phyloP scores from a whole-genome alignment of 306 rosid genomes.

The Vigna reflexopilosa region DNA sequence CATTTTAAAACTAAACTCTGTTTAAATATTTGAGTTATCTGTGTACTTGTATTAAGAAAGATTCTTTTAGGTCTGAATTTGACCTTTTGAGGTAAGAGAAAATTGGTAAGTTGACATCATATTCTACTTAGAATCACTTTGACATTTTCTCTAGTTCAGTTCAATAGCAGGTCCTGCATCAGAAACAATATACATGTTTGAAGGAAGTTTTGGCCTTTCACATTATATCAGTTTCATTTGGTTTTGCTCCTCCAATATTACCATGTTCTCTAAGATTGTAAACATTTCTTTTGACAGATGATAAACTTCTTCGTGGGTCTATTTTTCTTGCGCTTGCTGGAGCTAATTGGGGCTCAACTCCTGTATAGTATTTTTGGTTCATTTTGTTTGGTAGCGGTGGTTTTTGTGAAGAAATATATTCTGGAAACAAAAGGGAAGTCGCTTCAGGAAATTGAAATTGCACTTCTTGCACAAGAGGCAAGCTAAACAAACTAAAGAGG shows the following conservation, averaged over 20 bases:
- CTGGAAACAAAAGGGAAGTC: conserved; percentile 92
- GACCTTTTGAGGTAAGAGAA: background rate
- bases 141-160: background rate
- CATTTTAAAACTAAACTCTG: background rate
- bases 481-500: conserved; percentile 27
- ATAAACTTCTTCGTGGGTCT: conserved; percentile 86
- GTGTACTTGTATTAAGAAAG: background rate
- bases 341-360: conserved; percentile 67
- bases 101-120: background rate
- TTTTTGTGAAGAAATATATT: conserved; percentile 76
- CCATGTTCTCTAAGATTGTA: conserved; percentile 11
- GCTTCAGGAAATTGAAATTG: conserved; percentile 90
- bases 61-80: background rate
- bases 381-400: conserved; percentile 64
- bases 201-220: background rate
- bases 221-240: conserved; percentile 23
- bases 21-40: conserved; percentile 1
- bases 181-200: conserved; percentile 15
- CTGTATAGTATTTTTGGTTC: conserved; percentile 65
- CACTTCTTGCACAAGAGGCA: conserved; percentile 62
- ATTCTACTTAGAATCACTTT: background rate
- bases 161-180: conserved; percentile 4
- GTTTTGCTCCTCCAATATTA: conserved; percentile 14
- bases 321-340: conserved; percentile 73
- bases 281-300: conserved; percentile 58